Base-by-base conservation (phyloP, 768 basidiomycete species). In the Hemileccinum rubropunctum region DNA sequence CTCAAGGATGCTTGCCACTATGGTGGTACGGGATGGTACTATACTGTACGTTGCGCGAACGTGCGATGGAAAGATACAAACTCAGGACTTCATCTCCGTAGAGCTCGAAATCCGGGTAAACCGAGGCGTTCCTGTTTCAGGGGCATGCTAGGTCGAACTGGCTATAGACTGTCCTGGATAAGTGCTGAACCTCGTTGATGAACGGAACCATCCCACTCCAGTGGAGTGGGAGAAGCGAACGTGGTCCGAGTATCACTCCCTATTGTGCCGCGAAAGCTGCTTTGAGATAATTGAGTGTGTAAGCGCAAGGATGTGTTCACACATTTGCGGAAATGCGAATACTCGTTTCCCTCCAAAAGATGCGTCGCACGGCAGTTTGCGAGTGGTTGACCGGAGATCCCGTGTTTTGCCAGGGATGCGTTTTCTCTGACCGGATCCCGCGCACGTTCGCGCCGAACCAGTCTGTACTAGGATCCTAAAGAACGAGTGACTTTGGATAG, bases 101-200 rank as follows among this genome's bases (percentile, higher is more conserved):
- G 23, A 40, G 47, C 45, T 52, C 62, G 64, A 55, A 46, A 45
- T 53, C 64, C 62, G 64, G 30, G 33, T 45, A 40, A 39, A 50
- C 62, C 63, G 62, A 64, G 62, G 62, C 40, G 58, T 64, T 64
- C 62, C 64, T 63, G 56, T 50, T 18, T 21, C 51, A 52, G 54
- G 59, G 51, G 1, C 11, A 42, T 18, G 39, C 42, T 36, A 26
- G 50, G 55, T 50, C 52, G 61, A 66, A 63, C 55, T 50, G 61
- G 63, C 53, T 58, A 65, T 53, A 41, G 42, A 15, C 9, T 66
- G 42, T 55, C 62, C 53, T 14, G 36, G 47, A 63, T 34, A 37
- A 50, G 46, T 37, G 42, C 34, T 28, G 30, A 45, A 23, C 50
- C 42, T 48, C 21, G 45, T 42, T 52, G 36, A 30, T 37, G 23